Evolutionary conservation across 1,139 yeast species (phyloP).

Genomic region (Scheffersomyces lignicola): DNA sequence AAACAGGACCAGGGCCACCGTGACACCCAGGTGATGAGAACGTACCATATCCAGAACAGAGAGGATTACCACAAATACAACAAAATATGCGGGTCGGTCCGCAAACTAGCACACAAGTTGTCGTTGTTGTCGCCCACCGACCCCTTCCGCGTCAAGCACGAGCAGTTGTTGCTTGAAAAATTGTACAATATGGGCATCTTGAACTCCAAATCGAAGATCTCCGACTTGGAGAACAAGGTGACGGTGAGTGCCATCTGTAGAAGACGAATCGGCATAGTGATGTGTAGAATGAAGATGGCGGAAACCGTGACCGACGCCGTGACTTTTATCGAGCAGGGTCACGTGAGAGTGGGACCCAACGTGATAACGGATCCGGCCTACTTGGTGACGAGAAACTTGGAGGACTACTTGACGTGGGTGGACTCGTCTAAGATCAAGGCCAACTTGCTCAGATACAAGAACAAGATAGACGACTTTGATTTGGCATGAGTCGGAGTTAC

Average conservation of each 20-base stretch:
- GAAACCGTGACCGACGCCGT: slow-evolving; percentile 87
- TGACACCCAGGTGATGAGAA: slow-evolving; percentile 92
- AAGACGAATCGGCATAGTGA: slow-evolving; percentile 89
- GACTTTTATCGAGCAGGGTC: slow-evolving; percentile 93
- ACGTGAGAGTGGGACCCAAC: slow-evolving; percentile 95
- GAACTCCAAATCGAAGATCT: slow-evolving; percentile 83
- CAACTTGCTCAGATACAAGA: slow-evolving; percentile 84
- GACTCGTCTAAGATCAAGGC: slow-evolving; percentile 91
- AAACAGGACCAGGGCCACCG: slow-evolving; percentile 94
- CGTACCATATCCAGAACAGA: slow-evolving; percentile 89
- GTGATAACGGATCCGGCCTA: slow-evolving; percentile 95
- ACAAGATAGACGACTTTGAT: slow-evolving; percentile 79
- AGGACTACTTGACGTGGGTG: slow-evolving; percentile 97
- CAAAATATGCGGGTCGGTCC: slow-evolving; percentile 84
- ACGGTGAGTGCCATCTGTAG: slow-evolving; percentile 92
- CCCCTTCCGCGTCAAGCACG: slow-evolving; percentile 83
- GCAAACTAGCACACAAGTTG: slow-evolving; percentile 82
- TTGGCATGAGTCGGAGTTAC: slow-evolving; percentile 37
- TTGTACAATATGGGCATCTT: slow-evolving; percentile 85
- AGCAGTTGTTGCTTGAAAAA: slow-evolving; percentile 81
- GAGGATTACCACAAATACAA: slow-evolving; percentile 96
- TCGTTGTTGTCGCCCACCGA: slow-evolving; percentile 85
- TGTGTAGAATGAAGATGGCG: slow-evolving; percentile 95
- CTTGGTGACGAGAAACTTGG: slow-evolving; percentile 87
- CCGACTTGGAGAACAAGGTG: slow-evolving; percentile 86